Base-by-base conservation (phyloP, 2,329 filamentous ascomycete species). In the Coniella vitis region DNA sequence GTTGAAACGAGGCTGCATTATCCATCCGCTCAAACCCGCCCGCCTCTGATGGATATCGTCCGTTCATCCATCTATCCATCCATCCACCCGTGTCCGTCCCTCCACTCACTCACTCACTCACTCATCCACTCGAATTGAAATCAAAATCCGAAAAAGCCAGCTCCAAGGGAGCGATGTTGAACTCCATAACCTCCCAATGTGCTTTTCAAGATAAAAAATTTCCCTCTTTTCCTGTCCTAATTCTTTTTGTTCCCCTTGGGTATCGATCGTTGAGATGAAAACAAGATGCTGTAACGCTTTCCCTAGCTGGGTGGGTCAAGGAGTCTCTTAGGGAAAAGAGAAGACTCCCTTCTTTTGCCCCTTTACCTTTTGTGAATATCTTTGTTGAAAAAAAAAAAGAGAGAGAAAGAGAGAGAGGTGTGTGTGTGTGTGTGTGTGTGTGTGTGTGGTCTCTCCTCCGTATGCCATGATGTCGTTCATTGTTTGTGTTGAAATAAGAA, bases 401-500 rank as follows among this genome's bases (percentile, higher is more conserved):
- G 13, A 8, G 20, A 25, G 22, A 21, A 38, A 16, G 16, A 7
- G n/a, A 17, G 4, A 38, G 19, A 45, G 16, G 29, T 31, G 22
- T 31, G 12, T 16, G 17, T 32, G 19, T 44, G 14, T 12, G 7
- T 17, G 7, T 10, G 14, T 8, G 9, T 19, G 19, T 22, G 19
- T 14, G 19, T n/a, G 20, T 9, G 19, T 19, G 29, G 41, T 32
- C 41, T n/a, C 20, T 34, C 13, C 19, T 5, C 29, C 25, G 8
- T 45, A 37, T 45, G 42, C 32, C 34, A 36, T 29, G 20, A 22
- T 36, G 4, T 22, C 16, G 25, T 29, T 20, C 38, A 19, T 39
- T 4, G 13, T 61, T 62, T 63, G 60, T 65, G 60, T 65, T 64
- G 63, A 62, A 63, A 59, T 55, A 36, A 36, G 45, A 36, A 52